Base-by-base conservation (phyloP, 208 protist genomes). In the Trypanosoma avium region DNA sequence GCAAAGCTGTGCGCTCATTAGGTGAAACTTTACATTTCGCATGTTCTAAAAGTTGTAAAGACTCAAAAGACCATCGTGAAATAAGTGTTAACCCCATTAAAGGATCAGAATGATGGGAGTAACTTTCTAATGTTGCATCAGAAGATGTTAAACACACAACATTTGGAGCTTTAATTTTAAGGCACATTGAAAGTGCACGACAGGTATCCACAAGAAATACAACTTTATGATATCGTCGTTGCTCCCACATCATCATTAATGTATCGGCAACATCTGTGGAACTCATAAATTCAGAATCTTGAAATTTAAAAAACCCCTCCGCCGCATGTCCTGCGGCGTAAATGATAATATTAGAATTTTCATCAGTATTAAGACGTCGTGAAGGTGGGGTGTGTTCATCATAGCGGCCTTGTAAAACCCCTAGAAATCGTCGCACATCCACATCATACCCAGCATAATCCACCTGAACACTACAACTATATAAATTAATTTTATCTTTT, bases 371-470 rank as follows among this genome's bases (percentile, higher is more conserved):
- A 4, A 99, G 81, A 10, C 94, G 86, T 27, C 98, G 98, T 6
- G 89, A 97, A 15, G 79, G 81, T 0, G 98, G 93, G 15, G 91
- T 94, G 42, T 82, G 76, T 22, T 78, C 86, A 38, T 97, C 79
- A 71, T 99, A 97, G 63, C 97, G 83, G 57, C 93, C 96, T 61
- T 96, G 95, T 62, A 99, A 59, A 17, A 98, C 81, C 22, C 94
- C 81, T 15, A 99, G 67, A 61, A 99, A 98, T 43, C 84, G 97
- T 50, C 96, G 93, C 21, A 98, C 97, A 45, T 90, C 97, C 3
- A 99, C 97, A 59, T 99, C 97, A 67, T 97, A 97, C 32, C 97
- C 96, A 30, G 95, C 66, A 70, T 98, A 99, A 79, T 99, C 98
- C 3, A 99, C 94, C 70, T 99, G 95, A 10, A 98, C 87, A 61